Evolutionary conservation across 2,329 filamentous ascomycete genomes (phyloP), one percentile per base, ranked within the genome.

Genomic region (Clonostachys chloroleuca): DNA sequence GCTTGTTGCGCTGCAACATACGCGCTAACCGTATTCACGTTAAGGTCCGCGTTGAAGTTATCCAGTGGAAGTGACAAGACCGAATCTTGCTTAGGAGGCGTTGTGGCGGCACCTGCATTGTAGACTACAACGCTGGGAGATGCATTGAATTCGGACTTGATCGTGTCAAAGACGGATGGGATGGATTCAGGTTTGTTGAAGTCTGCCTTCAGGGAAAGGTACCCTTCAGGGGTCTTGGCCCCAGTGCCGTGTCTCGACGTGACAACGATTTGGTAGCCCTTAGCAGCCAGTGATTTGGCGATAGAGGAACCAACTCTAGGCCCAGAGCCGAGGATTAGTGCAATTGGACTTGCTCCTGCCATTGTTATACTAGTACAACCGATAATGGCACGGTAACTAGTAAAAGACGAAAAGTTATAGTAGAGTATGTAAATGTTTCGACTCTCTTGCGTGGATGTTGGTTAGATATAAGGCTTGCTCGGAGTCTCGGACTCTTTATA

Each of bases 1-100:
- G 70, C 69, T 51, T 70, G 48, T 47, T 69, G 63, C 6, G 69
- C 70, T 6, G 69, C 68, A 3, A 63, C 59, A 42, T 65, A 73
- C 3, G 65, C 52, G 46, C 61, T 67, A 2, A 65, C 49, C 8
- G 58, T 66, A 51, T 69, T 71, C 48, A 70, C 51, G 40, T 60
- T 60, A 17, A 72, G 45, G 46, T 72, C 66, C 3, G 44, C 37
- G 1, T 43, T 45, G 34, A 73, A 51, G 20, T 34, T 51, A 12
- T 61, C 62, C 2, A 54, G 48, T 5, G 65, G 47, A 42, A 72
- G 56, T 2, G 67, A 64, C 18, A 69, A 56, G 10, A 63, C 24
- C 12, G 57, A 59, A 33, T 63, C 56, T 16, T 59, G 46, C 16
- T 63, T 59, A 1, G 64, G 55, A 41, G 67, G 65, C 2, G 45